Percentiles rank a stretch among this genome's conserved stretches.
Evolutionary conservation across 2,329 filamentous ascomycete genomes (phyloP).

Genomic region (Scedosporium aurantiacum): DNA sequence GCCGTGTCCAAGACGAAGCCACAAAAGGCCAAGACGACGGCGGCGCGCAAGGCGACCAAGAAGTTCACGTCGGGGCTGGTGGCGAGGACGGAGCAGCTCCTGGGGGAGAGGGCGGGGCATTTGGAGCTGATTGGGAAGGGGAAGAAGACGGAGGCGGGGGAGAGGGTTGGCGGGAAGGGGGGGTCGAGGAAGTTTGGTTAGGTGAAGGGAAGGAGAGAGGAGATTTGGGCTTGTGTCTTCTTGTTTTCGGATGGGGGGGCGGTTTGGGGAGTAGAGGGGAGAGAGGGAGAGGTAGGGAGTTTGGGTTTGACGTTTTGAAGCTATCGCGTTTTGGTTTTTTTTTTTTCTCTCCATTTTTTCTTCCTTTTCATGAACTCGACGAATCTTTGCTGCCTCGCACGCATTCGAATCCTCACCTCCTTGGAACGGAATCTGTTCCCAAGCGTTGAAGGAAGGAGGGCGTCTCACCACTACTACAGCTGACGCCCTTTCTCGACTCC

Average conservation of each 20-base stretch:
- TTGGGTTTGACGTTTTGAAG: too few species aligned
- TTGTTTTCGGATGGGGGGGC: background rate
- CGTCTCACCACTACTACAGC: too few species aligned
- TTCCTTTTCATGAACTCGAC: too few species aligned
- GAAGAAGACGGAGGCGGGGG: slow-evolving; percentile 31
- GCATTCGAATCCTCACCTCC: too few species aligned
- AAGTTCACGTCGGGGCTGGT: slow-evolving; percentile 45
- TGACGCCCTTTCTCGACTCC: too few species aligned
- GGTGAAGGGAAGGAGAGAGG: slow-evolving; percentile 10
- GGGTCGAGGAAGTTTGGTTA: slow-evolving; percentile 47
- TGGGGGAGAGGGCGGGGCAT: slow-evolving; percentile 48
- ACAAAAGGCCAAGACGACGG: slow-evolving; percentile 30
- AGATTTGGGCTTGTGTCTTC: background rate
- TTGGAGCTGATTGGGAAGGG: slow-evolving; percentile 48
- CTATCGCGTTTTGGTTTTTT: too few species aligned
- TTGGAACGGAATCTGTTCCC: too few species aligned
- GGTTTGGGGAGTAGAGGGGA: too few species aligned
- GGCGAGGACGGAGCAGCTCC: slow-evolving; percentile 43
- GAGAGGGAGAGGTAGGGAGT: too few species aligned
- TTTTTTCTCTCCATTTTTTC: too few species aligned
- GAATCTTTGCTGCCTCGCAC: too few species aligned
- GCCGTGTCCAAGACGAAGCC: slow-evolving; percentile 38
- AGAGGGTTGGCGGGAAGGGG: slow-evolving; percentile 22
- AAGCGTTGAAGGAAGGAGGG: too few species aligned
- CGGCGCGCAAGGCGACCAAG: slow-evolving; percentile 36